phyloP scores from a whole-genome alignment of 2,329 filamentous ascomycete genomes.

The Keithomyces neogunnii region DNA sequence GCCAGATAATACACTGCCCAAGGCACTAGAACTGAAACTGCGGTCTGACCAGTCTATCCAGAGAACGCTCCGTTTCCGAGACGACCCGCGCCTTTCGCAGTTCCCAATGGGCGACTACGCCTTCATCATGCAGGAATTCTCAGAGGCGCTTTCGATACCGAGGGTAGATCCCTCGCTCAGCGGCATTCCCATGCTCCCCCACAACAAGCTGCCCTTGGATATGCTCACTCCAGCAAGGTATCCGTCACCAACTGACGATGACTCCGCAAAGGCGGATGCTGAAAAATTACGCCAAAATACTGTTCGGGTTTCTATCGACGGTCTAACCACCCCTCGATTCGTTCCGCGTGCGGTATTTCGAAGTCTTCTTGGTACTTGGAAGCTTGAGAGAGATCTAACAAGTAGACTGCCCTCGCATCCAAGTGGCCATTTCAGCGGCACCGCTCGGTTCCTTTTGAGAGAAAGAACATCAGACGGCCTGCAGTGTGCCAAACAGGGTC shows the following conservation, averaged over 20 bases:
- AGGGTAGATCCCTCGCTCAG: constrained; percentile 23
- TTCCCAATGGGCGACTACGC: constrained; percentile 80
- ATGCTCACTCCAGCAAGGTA: constrained; percentile 50
- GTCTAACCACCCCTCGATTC: constrained; percentile 38
- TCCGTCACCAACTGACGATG: constrained; percentile 27
- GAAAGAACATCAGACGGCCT: constrained; percentile 47
- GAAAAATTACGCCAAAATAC: constrained; percentile 37
- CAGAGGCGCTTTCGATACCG: constrained; percentile 46
- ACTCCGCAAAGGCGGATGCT: constrained; percentile 29
- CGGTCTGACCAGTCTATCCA: constrained; percentile 34
- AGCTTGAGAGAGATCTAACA: constrained; percentile 46
- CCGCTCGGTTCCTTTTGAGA: constrained; percentile 55
- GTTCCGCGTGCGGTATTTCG: constrained; percentile 61
- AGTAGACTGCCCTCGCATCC: constrained; percentile 50
- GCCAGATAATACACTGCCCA: constrained; percentile 11
- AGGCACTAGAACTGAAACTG: constrained; percentile 30
- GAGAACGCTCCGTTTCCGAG: constrained; percentile 41
- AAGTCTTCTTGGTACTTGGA: constrained; percentile 63
- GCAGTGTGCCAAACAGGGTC: constrained; percentile 18
- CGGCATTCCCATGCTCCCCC: constrained; percentile 24
- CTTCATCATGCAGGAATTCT: constrained; percentile 66
- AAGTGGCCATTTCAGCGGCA: constrained; percentile 56
- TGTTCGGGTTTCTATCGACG: constrained; percentile 30
- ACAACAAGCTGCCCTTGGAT: constrained; percentile 37
- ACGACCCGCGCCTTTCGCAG: constrained; percentile 48